Evolutionary conservation across 2,329 filamentous ascomycete genomes (phyloP), one percentile per base, ranked within the genome.

Genomic region (Leptographium galeiforme): DNA sequence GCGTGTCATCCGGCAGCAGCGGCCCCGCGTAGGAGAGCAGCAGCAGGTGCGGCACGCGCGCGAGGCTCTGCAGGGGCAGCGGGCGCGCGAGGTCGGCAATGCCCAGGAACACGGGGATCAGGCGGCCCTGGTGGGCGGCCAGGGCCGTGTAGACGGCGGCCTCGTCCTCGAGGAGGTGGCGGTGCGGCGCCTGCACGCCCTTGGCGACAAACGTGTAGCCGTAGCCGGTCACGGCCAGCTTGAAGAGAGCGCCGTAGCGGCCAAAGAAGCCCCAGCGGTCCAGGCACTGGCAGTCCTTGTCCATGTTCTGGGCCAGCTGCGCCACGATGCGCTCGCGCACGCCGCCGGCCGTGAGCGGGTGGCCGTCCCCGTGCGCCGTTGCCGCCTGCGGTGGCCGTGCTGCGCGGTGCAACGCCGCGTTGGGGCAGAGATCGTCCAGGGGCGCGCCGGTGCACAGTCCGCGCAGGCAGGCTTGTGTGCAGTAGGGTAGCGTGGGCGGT

Each of bases 121-220:
- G 14, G 2, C 12, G 18, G 36, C 55, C 57, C 48, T 58, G 57
- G 16, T 53, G 34, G 11, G 33, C 11, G 7, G 13, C n/a, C 30
- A 57, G 45, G 6, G 14, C 45, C 11, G 12, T 33, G 46, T 58
- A 58, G 2, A 56, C 47, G 2, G 1, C 4, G 11, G 36, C 40
- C 49, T 57, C 55, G 25, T 30, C 38, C 14, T 40, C 13, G 18
- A 58, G 52, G 14, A 40, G 14, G n/a, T 36, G 6, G 19, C 39
- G 44, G 18, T 53, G 8, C 33, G 11, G n/a, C 18, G 30, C 32
- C 45, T 44, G 30, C 18, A 52, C 49, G 2, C 50, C 48, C 50
- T 57, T 57, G 48, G 19, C 55, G 6, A 58, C 57, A 56, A 58
- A 54, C 11, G 55, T 57, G 45, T 58, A 58, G 16, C 57, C 55